Conservation (phyloP, 176 grass and related monocot species). For the Microstegium vimineum region DNA sequence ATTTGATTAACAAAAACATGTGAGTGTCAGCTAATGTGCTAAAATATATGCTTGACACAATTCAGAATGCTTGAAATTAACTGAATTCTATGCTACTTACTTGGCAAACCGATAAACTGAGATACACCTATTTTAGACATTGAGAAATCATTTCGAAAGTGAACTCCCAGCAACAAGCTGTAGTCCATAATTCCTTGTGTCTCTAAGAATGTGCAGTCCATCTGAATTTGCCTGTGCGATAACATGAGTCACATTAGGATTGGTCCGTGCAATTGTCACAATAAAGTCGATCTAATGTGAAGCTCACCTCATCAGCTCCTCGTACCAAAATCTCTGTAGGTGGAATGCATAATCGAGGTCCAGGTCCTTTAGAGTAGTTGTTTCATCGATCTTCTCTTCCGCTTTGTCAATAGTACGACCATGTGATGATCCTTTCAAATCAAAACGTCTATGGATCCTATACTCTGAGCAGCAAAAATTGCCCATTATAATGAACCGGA, state of each 20-base stretch:
- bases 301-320: slow-evolving; percentile 62
- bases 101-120: slow-evolving; percentile 39
- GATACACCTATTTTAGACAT: slow-evolving; percentile 41
- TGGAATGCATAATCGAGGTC: slow-evolving; percentile 68
- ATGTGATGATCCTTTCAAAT: slow-evolving; percentile 75
- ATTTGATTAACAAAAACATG: background rate
- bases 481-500: slow-evolving; percentile 70
- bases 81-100: slow-evolving; percentile 30
- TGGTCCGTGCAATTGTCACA: background rate
- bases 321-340: slow-evolving; percentile 53
- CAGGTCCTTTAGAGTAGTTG: slow-evolving; percentile 65
- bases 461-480: slow-evolving; percentile 72
- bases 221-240: slow-evolving; percentile 58
- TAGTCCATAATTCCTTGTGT: slow-evolving; percentile 80
- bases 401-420: slow-evolving; percentile 58
- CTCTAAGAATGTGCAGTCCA: slow-evolving; percentile 67
- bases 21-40: background rate
- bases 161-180: slow-evolving; percentile 65
- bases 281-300: background rate
- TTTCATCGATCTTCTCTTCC: slow-evolving; percentile 49
- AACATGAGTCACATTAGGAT: slow-evolving; percentile 2
- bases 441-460: slow-evolving; percentile 65
- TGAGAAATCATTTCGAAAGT: slow-evolving; percentile 57
- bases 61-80: slow-evolving; percentile 1
- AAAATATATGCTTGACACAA: background rate